Evolutionary conservation across 129 eudicot genomes (phyloP).

Genomic region (Centaurea solstitialis): DNA sequence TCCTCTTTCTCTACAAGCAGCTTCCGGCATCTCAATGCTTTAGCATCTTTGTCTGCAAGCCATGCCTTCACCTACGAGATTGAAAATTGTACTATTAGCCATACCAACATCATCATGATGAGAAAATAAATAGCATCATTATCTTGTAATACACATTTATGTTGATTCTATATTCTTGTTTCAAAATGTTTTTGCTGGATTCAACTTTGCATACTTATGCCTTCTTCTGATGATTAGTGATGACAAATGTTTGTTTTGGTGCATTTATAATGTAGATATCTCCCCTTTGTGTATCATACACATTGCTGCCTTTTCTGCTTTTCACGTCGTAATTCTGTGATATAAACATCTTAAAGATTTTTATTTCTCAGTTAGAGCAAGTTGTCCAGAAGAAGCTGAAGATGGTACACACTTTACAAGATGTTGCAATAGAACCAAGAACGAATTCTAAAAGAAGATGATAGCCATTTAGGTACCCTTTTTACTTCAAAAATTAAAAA

Average conservation of each 20-base stretch:
- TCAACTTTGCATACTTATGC: constrained; percentile 14
- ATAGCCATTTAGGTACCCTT: constrained; percentile 54
- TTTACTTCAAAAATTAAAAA: not conserved
- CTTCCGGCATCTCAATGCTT: constrained; percentile 88
- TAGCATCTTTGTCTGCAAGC: constrained; percentile 92
- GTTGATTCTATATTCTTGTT: not conserved
- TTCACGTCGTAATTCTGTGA: not conserved
- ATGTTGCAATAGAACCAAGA: constrained; percentile 58
- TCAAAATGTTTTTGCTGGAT: not conserved
- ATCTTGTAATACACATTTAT: no score
- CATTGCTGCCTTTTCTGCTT: not conserved
- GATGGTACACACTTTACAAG: constrained; percentile 72
- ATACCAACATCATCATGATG: constrained; percentile 6
- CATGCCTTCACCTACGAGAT: no score
- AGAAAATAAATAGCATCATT: not conserved
- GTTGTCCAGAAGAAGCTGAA: constrained; percentile 78
- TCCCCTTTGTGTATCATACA: not conserved
- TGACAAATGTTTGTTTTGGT: constrained; percentile 4
- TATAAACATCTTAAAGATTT: not conserved
- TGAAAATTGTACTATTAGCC: not conserved
- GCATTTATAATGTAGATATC: not conserved
- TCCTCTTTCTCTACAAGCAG: constrained; percentile 97
- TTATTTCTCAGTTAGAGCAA: constrained; percentile 60
- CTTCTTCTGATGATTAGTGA: constrained; percentile 2
- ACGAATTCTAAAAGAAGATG: constrained; percentile 49